phyloP scores from a whole-genome alignment of 2,329 filamentous ascomycete genomes.

The Neofusicoccum sp. region DNA sequence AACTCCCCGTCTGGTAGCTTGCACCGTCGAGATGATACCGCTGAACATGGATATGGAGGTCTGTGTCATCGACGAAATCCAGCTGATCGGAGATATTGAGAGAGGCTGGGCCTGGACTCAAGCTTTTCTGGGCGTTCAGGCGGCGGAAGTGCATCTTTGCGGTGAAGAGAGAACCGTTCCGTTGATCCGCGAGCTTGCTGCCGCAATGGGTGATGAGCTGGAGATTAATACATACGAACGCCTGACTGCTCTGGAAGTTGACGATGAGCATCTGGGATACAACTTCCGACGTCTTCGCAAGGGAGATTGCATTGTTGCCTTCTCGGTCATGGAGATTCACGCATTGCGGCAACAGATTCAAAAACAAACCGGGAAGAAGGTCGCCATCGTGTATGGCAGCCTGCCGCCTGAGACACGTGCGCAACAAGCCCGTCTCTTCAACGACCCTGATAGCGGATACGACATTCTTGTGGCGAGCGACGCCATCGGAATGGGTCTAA shows the following conservation, averaged over 20 bases:
- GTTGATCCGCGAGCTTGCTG: conserved; percentile 74
- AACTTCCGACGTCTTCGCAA: conserved; percentile 70
- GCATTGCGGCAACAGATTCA: conserved; percentile 77
- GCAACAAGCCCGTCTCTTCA: conserved; percentile 88
- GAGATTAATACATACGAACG: conserved; percentile 80
- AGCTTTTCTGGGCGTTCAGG: conserved; percentile 81
- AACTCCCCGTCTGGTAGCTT: conserved; percentile 57
- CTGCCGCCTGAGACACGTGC: conserved; percentile 90
- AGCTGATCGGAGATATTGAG: conserved; percentile 81
- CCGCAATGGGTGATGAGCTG: conserved; percentile 76
- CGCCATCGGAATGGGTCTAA: conserved; percentile 96
- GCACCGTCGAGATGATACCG: conserved; percentile 89
- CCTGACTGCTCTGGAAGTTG: conserved; percentile 72
- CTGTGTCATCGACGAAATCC: conserved; percentile 96
- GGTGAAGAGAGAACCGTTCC: conserved; percentile 82
- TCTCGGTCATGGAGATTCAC: conserved; percentile 81
- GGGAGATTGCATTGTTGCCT: conserved; percentile 86
- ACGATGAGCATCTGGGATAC: conserved; percentile 61
- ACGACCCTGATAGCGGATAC: conserved; percentile 92
- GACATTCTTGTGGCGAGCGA: conserved; percentile 92
- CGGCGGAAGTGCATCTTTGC: conserved; percentile 87
- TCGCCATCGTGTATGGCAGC: conserved; percentile 89
- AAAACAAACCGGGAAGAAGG: conserved; percentile 69
- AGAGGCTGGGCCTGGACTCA: conserved; percentile 95
- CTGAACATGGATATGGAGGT: conserved; percentile 69